Base-by-base conservation (phyloP, 139 green algal species). In the Coelastrella sp. region DNA sequence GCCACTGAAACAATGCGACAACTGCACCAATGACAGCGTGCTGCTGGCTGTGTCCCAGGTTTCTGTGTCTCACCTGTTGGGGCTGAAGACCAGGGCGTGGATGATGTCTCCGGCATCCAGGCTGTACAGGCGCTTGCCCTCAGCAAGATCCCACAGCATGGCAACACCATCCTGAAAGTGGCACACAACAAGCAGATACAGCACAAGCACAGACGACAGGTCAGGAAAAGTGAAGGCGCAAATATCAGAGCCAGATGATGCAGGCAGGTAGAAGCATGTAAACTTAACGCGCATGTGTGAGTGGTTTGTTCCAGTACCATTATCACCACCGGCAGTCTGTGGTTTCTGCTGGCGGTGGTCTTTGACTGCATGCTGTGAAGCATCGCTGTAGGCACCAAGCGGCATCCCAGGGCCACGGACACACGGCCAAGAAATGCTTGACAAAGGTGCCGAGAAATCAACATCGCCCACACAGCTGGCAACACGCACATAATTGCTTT, bases 91-190 rank as follows among this genome's bases (percentile, higher is more conserved):
- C 32, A 99, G 96, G 68, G 96, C 93, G 94, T 99, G 96, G 96
- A 99, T 99, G 96, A 99, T 98, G 92, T 99, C 97, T 73, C 95
- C 95, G 65, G 98, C 97, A 80, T 99, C 98, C 92, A 99, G 95
- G 87, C 92, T 96, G 97, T 99, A 99, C 84, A 99, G 96, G 86
- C 98, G 94, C 97, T 99, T 99, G 95, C 98, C 98, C 96, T 99
- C 98, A 32, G 96, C 95, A 87, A 99, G 95, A 91, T 99, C 98
- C 98, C 98, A 99, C 92, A 99, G 97, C 97, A 99, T 99, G 88
- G 98, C 98, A 23, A 99, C 96, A 88, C 97, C 97, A 92, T 99
- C 98, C 96, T 98, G 93, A 57, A 60, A 23, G 85, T 47, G 13
- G 5, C 61, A 13, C 61, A 71, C 68, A 20, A 64, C 64, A 5